Percentiles rank a stretch among this genome's conserved stretches.
phyloP scores from a whole-genome alignment of 768 basidiomycete genomes.

The Boletus eberwhitei region DNA sequence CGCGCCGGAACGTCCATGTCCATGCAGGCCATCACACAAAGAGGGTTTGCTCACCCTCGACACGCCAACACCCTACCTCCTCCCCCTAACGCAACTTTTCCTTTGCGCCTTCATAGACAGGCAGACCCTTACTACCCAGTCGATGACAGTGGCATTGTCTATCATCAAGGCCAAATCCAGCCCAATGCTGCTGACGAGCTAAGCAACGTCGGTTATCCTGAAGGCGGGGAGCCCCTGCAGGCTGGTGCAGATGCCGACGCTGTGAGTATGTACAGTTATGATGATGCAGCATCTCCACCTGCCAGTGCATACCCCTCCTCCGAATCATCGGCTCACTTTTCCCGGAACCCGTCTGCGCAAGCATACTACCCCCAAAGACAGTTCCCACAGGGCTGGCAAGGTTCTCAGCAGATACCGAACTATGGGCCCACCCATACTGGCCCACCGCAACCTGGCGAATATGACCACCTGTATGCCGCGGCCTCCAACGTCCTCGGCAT shows the following conservation, averaged over 20 bases:
- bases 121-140: conserved; percentile 32
- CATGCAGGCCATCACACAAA: conserved; percentile 33
- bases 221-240: conserved; percentile 21
- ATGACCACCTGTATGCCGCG: conserved; percentile 64
- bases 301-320: conserved; percentile 31
- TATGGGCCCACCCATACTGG: conserved; percentile 18
- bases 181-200: conserved; percentile 4
- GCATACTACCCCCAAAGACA: conserved; percentile 19
- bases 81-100: conserved; percentile 21
- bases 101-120: conserved; percentile 20
- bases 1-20: conserved; percentile 61
- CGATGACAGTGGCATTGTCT: conserved; percentile 28
- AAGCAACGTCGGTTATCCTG: conserved; percentile 28
- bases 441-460: conserved; percentile 38
- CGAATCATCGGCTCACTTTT: conserved; percentile 18
- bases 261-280: conserved; percentile 37
- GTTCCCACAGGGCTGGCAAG: conserved; percentile 28
- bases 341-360: conserved; percentile 20
- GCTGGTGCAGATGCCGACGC: conserved; percentile 35
- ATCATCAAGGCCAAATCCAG: conserved; percentile 6
- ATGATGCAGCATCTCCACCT: conserved; percentile 31
- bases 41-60: conserved; percentile 35
- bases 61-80: conserved; percentile 43
- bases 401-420: conserved; percentile 23
- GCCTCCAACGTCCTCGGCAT: conserved; percentile 81